A percentile compares a stretch with the other conserved stretches of the same genome.
Conservation (phyloP, 1,284 basidiomycete species). For the Ceratorhiza oryzae-sativae region DNA sequence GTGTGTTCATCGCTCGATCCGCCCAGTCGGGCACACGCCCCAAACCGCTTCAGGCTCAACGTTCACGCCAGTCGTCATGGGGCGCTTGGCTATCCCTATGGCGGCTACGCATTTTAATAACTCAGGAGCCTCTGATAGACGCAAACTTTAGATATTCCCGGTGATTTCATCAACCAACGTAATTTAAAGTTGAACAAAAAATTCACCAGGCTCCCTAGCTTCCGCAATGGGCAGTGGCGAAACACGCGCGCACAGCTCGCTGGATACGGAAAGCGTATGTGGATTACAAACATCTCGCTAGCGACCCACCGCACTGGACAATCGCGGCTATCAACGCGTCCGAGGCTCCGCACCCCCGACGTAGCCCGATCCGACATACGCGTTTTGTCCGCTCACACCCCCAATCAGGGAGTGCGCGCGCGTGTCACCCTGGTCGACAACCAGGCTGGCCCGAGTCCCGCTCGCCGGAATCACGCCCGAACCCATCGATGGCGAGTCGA, state of each 20-base stretch:
- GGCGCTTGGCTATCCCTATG: constrained; percentile 12
- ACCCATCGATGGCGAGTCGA: constrained; percentile 35
- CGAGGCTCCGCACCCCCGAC: constrained; percentile 25
- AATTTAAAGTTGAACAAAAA: constrained; percentile 19
- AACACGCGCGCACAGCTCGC: constrained; percentile 1
- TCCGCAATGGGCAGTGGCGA: not conserved
- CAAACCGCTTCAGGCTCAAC: not conserved
- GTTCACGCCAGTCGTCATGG: constrained; percentile 1
- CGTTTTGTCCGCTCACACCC: constrained; percentile 36
- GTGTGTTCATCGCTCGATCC: not conserved
- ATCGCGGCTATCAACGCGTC: constrained; percentile 3
- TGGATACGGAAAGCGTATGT: not conserved
- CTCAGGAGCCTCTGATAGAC: constrained; percentile 4
- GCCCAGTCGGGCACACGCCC: not conserved
- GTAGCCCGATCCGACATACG: constrained; percentile 39
- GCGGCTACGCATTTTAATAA: constrained; percentile 12
- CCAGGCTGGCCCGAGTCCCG: constrained; percentile 9
- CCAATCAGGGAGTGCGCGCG: constrained; percentile 33
- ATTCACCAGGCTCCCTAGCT: not conserved
- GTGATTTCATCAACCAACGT: constrained; percentile 3
- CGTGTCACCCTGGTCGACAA: constrained; percentile 21
- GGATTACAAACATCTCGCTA: not conserved
- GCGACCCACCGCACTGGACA: not conserved
- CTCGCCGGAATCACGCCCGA: not conserved
- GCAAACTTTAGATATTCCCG: not conserved